Evolutionary conservation across 768 basidiomycete species (phyloP), one percentile per base, ranked within the genome.

Genomic region (Suillus variegatus): DNA sequence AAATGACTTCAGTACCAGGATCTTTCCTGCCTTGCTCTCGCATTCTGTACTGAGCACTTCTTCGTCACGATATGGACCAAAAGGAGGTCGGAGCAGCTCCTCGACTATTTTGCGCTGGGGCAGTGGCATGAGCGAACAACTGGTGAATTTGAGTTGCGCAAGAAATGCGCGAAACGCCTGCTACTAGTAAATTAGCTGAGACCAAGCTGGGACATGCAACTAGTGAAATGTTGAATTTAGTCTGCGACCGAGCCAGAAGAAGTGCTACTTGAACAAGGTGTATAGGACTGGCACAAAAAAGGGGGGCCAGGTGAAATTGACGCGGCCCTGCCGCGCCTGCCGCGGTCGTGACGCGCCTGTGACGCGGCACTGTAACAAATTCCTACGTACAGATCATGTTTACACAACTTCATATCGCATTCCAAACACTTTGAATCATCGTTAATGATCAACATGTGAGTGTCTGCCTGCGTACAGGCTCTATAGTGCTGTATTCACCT

Each of bases 21-120:
- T 3, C 44, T 18, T 51, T n/a, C 12, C 1, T n/a, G 64, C 62
- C 18, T 44, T 58, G 61, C 60, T 65, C 28, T 70, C 68, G 63
- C 75, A 75, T 14, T 67, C 64, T 56, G 66, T 56, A 25, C 67
- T 58, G 13, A 77, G 70, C 60, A 77, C 46, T 25, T 76, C 66
- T 32, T 47, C 46, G 54, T 78, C 76, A 13, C 32, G 67, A 55
- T 78, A 78, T 18, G 76, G 77, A 52, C 76, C 76, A 10, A 77
- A 67, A 28, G 77, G 75, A 2, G 60, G 20, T 44, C 67, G 66
- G 12, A 77, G 68, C n/a, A 77, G 44, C 25, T 74, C 74, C 35
- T 67, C 49, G 4, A 77, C 58, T 32, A 68, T 55, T 51, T 44
- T 72, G 64, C 51, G 40, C 52, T 5, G 69, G 51, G 25, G 57